Evolutionary conservation across 257 asterid species (phyloP).

Genomic region (Craterostigma plantagineum): DNA sequence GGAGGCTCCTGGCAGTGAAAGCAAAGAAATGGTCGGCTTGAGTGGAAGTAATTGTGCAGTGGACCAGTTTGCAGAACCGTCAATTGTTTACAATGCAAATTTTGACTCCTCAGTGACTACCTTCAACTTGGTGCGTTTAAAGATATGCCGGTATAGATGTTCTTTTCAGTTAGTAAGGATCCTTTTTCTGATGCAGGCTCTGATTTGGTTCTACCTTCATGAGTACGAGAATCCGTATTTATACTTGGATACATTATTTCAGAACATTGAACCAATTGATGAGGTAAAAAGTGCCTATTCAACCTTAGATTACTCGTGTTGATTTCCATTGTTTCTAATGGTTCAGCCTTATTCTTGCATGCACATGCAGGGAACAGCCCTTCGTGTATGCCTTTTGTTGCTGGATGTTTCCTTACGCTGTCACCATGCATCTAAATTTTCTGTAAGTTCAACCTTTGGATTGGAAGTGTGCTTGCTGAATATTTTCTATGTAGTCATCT

Average conservation of each 20-base stretch:
- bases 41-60: constrained; percentile 21
- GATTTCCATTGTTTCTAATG: not conserved
- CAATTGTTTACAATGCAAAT: constrained; percentile 25
- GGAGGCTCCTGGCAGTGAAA: constrained; percentile 26
- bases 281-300: constrained; percentile 30
- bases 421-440: constrained; percentile 47
- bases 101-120: constrained; percentile 43
- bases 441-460: constrained; percentile 32
- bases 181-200: constrained; percentile 48
- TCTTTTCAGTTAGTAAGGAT: constrained; percentile 4
- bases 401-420: constrained; percentile 76
- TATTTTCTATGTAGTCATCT: too few relatives aligned
- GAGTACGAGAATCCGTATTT: constrained; percentile 62
- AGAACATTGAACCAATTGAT: constrained; percentile 70
- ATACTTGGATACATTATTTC: constrained; percentile 57
- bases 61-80: constrained; percentile 29
- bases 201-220: constrained; percentile 79
- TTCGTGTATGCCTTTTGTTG: constrained; percentile 67
- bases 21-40: constrained; percentile 21
- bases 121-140: constrained; percentile 47
- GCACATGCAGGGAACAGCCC: constrained; percentile 80
- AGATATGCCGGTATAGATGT: constrained; percentile 4
- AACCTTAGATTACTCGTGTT: not conserved
- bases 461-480: too few relatives aligned
- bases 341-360: not conserved